These are phyloP conservation scores for Lasiosphaeria hispida DNA, from an alignment of 495 filamentous ascomycete genomes.

Conservation along the genomic window DNA sequence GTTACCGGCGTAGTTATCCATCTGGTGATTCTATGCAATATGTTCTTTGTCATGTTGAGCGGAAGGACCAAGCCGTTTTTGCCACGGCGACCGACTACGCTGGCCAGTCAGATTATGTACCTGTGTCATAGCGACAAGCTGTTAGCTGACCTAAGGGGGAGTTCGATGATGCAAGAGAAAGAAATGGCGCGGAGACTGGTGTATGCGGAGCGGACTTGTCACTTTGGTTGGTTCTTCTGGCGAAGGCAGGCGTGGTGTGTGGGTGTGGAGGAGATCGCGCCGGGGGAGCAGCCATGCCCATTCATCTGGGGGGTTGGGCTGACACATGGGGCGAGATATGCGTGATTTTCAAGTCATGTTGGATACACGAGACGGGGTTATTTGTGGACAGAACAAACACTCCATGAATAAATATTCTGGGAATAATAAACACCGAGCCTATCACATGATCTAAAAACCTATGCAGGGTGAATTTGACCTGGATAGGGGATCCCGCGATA, in stretches of 20 bases:
- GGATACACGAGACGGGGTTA: too few relatives aligned
- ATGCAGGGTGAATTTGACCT: too few relatives aligned
- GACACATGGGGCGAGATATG: not conserved
- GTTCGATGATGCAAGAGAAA: not conserved
- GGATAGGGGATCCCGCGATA: too few relatives aligned
- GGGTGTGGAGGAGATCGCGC: not conserved
- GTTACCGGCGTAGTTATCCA: not conserved
- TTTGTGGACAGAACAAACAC: too few relatives aligned
- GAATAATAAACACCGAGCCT: too few relatives aligned
- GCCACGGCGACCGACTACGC: not conserved
- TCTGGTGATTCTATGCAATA: not conserved
- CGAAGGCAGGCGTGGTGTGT: not conserved
- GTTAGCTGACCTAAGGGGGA: not conserved
- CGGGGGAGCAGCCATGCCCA: not conserved
- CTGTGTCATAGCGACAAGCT: slow-evolving; percentile 2
- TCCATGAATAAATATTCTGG: too few relatives aligned
- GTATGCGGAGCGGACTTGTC: not conserved
- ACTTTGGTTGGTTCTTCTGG: not conserved
- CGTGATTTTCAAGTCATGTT: too few relatives aligned
- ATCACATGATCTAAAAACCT: too few relatives aligned
- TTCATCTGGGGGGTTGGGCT: not conserved
- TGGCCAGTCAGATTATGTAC: slow-evolving; percentile 1
- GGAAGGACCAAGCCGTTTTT: not conserved
- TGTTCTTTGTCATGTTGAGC: slow-evolving; percentile 6
- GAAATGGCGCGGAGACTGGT: not conserved